Percentiles rank a stretch among this genome's conserved stretches.
phyloP scores from a whole-genome alignment of 176 grass and related monocot genomes.

The Avena atlantica region DNA sequence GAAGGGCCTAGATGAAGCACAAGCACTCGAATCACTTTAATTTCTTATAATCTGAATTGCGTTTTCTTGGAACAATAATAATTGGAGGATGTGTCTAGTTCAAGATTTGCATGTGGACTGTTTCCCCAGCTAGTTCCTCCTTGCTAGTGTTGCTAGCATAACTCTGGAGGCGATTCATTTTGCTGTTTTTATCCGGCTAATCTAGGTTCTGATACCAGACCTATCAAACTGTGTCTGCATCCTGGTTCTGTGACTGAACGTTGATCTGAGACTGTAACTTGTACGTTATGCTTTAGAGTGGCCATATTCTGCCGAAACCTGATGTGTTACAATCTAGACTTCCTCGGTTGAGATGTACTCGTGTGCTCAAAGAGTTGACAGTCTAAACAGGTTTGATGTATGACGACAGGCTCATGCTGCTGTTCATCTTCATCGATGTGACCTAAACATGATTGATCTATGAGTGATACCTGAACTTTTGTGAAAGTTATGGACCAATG shows the following conservation, averaged over 20 bases:
- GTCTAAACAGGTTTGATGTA: too few relatives aligned
- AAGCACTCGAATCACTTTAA: not conserved
- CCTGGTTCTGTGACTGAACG: not conserved
- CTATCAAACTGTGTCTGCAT: not conserved
- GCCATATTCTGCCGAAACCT: not conserved
- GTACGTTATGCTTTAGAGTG: not conserved
- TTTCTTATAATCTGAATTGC: not conserved
- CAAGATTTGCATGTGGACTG: not conserved
- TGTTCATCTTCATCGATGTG: too few relatives aligned
- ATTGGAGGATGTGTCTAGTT: not conserved
- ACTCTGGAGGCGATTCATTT: not conserved
- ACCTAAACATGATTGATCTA: too few relatives aligned
- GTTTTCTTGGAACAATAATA: not conserved
- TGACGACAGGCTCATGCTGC: too few relatives aligned
- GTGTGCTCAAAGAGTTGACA: too few relatives aligned
- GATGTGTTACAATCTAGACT: not conserved
- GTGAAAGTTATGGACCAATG: too few relatives aligned
- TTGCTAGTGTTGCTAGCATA: not conserved
- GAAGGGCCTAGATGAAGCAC: not conserved
- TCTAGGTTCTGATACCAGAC: not conserved
- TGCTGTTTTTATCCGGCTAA: not conserved
- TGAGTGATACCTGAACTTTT: too few relatives aligned
- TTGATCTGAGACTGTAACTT: not conserved
- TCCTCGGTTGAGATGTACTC: too few relatives aligned
- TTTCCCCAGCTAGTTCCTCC: too few relatives aligned